These are phyloP conservation scores for Vaccinium vitisidaea DNA, from an alignment of 148 eudicot genomes.

Conservation along the genomic window DNA sequence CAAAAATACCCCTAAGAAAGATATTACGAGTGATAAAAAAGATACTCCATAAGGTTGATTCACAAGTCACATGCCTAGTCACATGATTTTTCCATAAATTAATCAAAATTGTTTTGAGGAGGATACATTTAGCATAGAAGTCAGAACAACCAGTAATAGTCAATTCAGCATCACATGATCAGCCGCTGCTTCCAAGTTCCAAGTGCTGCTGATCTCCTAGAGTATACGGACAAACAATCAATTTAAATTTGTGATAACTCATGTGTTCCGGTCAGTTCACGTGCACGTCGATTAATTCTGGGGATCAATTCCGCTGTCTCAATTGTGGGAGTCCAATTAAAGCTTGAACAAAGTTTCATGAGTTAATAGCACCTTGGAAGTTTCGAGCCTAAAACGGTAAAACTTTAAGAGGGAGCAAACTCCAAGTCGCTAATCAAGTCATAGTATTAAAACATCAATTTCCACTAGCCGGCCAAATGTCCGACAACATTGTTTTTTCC, in stretches of 20 bases:
- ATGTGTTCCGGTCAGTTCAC: not conserved
- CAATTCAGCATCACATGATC: slow-evolving; percentile 40
- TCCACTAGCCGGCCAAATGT: not conserved
- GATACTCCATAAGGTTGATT: not conserved
- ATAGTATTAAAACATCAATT: not conserved
- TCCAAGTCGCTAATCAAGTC: not conserved
- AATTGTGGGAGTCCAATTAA: not conserved
- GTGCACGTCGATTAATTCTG: not conserved
- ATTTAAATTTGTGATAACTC: not conserved
- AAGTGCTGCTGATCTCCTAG: not conserved
- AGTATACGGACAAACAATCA: not conserved
- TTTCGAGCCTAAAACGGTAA: not conserved
- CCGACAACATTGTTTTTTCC: not conserved
- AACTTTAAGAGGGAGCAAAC: not conserved
- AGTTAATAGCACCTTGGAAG: not conserved
- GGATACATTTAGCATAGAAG: not conserved
- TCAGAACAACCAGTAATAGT: slow-evolving; percentile 25
- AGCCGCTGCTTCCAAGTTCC: not conserved
- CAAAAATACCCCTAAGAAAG: not conserved
- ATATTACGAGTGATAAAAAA: not conserved
- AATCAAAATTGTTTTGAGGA: not conserved
- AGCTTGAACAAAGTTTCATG: not conserved
- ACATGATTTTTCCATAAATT: slow-evolving; percentile 21
- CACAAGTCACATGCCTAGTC: slow-evolving; percentile 27
- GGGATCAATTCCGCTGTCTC: not conserved